phyloP scores from a whole-genome alignment of 805 yeast species.

The Blastobotrys chiropterorum region DNA sequence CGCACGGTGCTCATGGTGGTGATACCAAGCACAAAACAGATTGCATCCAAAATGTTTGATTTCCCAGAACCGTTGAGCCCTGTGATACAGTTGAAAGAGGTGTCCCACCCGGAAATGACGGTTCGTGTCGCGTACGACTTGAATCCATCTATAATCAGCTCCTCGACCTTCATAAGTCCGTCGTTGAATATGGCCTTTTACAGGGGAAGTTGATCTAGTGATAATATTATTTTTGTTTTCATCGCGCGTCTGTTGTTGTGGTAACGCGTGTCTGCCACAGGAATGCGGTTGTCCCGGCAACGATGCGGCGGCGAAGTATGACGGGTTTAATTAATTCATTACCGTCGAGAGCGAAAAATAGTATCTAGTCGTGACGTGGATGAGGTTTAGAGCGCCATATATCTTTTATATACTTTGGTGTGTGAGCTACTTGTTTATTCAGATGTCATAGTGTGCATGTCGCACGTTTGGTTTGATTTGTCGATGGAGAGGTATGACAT shows the following conservation, averaged over 20 bases:
- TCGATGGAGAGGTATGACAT: too few species aligned
- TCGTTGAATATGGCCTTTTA: not conserved
- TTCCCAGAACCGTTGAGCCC: constrained; percentile 98
- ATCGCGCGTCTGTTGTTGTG: not conserved
- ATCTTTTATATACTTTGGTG: too few species aligned
- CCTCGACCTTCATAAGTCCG: constrained; percentile 77
- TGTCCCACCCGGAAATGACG: constrained; percentile 92
- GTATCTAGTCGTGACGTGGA: too few species aligned
- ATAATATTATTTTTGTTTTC: not conserved
- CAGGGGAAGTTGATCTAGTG: not conserved
- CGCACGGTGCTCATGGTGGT: constrained; percentile 92
- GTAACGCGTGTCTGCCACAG: not conserved
- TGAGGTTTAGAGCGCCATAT: too few species aligned
- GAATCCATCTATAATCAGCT: constrained; percentile 93
- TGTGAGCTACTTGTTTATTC: too few species aligned
- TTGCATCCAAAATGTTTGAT: constrained; percentile 92
- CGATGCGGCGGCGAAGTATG: too few species aligned
- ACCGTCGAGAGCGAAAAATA: too few species aligned
- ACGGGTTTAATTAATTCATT: too few species aligned
- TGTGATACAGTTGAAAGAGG: constrained; percentile 94
- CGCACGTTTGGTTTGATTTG: too few species aligned
- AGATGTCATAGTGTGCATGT: too few species aligned
- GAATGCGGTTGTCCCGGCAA: too few species aligned
- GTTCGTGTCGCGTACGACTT: constrained; percentile 97
- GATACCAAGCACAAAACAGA: constrained; percentile 96